Evolutionary conservation across 2,329 filamentous ascomycete species (phyloP), one percentile per base, ranked within the genome.

Genomic region (Magnaporthiopsis poae): DNA sequence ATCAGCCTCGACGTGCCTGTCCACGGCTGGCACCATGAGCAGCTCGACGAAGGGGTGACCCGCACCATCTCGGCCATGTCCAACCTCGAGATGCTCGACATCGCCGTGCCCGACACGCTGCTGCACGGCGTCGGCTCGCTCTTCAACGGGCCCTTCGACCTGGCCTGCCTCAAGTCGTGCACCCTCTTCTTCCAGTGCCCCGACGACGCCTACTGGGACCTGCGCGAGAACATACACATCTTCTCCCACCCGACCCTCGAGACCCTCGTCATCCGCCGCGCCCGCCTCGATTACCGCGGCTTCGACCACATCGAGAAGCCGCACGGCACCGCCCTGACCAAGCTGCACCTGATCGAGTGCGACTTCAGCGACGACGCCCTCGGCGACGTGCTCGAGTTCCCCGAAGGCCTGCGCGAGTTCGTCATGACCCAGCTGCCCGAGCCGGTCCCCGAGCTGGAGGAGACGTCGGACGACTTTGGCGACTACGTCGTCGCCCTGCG

Each of bases 221-320:
- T 83, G 59, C 80, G 78, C 67, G 80, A 81, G 68, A 83, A 82
- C 69, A 82, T 83, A 62, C 80, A 83, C 73, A 81, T 83, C 64
- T 83, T 83, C 67, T 75, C 79, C 3, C 81, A 83, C 63, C 81
- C 81, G 0, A 80, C 80, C 0, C 76, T 83, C 27, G 80, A 82
- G 70, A 76, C 73, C 5, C 76, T 83, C 3, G 75, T 76, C 62
- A 79, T 83, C 63, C 75, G 74, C 62, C 72, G 77, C n/a, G 81
- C 81, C 13, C 78, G 76, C 68, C 75, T 83, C 3, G 80, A 81
- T 65, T 74, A 82, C 66, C 76, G 76, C 0, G 80, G 80, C 2
- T 83, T 82, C 62, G 80, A 82, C 67, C 74, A 76, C 25, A 77
- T 81, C 12, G 80, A 83, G 72, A 79, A 78, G 2, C 81, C 81